Evolutionary conservation across 2,329 filamentous ascomycete species (phyloP).

Genomic region (Aureobasidium sp.): DNA sequence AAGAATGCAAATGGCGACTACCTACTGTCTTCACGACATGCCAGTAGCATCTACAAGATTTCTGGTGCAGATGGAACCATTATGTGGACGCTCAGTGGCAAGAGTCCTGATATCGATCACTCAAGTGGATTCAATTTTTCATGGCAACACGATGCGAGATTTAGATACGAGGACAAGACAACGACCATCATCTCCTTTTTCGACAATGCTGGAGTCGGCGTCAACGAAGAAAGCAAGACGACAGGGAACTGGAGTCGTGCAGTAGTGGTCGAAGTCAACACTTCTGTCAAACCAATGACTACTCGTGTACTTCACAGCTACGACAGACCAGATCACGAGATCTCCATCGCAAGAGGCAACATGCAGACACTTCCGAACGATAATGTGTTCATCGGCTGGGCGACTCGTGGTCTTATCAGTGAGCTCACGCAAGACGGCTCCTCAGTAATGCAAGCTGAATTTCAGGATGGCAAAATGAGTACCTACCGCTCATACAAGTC

Average conservation of each 20-base stretch:
- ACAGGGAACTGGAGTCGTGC: conserved; percentile 5
- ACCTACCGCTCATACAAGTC: conserved; percentile 37
- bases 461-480: conserved; percentile 27
- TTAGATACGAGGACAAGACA: conserved; percentile 15
- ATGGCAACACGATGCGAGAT: conserved; percentile 33
- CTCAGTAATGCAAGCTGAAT: conserved; percentile 29
- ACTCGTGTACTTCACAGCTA: conserved; percentile 20
- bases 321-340: conserved; percentile 28
- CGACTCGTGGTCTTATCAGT: conserved; percentile 29
- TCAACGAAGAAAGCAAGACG: background rate
- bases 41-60: conserved; percentile 34
- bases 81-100: conserved; percentile 34
- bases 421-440: conserved; percentile 28
- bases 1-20: conserved; percentile 34
- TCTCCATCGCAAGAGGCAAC: conserved; percentile 29
- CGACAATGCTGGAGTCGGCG: conserved; percentile 12
- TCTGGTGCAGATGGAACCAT: conserved; percentile 30
- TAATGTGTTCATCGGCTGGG: conserved; percentile 34
- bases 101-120: conserved; percentile 23
- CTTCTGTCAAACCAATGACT: background rate
- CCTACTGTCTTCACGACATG: conserved; percentile 34
- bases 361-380: conserved; percentile 30
- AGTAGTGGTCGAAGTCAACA: conserved; percentile 12
- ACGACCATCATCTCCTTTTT: conserved; percentile 10
- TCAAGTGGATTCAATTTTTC: conserved; percentile 29